These are phyloP conservation scores for Prinsepia uniflora DNA, from an alignment of 306 rosid genomes.

Conservation along the genomic window DNA sequence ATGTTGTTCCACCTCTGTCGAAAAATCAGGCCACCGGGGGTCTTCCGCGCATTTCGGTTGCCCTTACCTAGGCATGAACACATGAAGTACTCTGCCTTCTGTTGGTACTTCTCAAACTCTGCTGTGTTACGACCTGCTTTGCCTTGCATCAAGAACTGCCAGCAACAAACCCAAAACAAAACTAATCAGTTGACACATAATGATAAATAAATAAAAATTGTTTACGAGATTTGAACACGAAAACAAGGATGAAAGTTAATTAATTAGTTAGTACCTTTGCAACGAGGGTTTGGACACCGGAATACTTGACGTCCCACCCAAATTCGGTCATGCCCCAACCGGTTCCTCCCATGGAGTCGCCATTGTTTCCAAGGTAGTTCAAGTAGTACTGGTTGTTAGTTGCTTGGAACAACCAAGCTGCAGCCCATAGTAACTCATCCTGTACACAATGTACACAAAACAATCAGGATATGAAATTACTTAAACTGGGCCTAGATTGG, in stretches of 20 bases:
- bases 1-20: slow-evolving; percentile 93
- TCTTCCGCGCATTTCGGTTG: slow-evolving; percentile 55
- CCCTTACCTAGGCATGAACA: slow-evolving; percentile 80
- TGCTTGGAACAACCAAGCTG: slow-evolving; percentile 96
- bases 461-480: neutral
- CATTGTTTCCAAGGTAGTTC: slow-evolving; percentile 76
- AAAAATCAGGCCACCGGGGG: slow-evolving; percentile 90
- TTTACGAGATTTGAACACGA: neutral
- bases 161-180: neutral
- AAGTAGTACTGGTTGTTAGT: slow-evolving; percentile 66
- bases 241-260: neutral
- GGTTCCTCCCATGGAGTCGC: slow-evolving; percentile 85
- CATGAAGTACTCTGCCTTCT: slow-evolving; percentile 78
- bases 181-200: neutral
- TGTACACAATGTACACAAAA: slow-evolving; percentile 4
- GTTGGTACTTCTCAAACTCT: slow-evolving; percentile 57
- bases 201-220: no score
- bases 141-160: slow-evolving; percentile 84
- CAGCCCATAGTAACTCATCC: slow-evolving; percentile 98
- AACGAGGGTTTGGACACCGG: slow-evolving; percentile 85
- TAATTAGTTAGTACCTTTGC: slow-evolving; percentile 51
- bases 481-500: neutral
- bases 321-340: slow-evolving; percentile 92
- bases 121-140: slow-evolving; percentile 64
- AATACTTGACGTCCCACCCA: slow-evolving; percentile 91